Evolutionary conservation across 805 yeast genomes (phyloP).

Genomic region (Cyberlindnera sargentensis): DNA sequence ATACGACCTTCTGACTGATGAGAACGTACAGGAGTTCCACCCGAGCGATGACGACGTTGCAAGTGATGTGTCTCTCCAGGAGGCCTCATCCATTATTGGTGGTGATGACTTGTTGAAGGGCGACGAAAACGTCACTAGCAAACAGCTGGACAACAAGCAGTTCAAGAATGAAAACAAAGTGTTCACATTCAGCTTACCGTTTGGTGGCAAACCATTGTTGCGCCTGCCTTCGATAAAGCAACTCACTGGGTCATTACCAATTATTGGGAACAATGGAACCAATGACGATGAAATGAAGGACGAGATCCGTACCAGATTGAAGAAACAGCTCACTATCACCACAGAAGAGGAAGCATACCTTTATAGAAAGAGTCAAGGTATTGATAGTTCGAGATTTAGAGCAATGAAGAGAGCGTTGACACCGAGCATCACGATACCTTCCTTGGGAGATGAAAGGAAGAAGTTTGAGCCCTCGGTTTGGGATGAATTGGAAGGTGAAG

Average conservation of each 20-base stretch:
- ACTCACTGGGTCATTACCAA: constrained; percentile 13
- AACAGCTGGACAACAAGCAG: constrained; percentile 14
- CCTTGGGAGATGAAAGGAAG: constrained; percentile 16
- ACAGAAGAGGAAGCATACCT: constrained; percentile 58
- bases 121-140: constrained; percentile 7
- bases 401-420: constrained; percentile 63
- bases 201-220: constrained; percentile 27
- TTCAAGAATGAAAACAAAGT: constrained; percentile 25
- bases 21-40: too few relatives aligned
- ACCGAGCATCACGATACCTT: constrained; percentile 31
- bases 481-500: constrained; percentile 65
- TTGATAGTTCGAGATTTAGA: constrained; percentile 59
- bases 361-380: constrained; percentile 44
- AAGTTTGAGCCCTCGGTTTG: constrained; percentile 35
- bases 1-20: too few relatives aligned
- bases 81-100: background rate
- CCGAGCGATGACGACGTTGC: too few relatives aligned
- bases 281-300: constrained; percentile 10
- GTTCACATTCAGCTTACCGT: constrained; percentile 32
- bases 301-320: constrained; percentile 27
- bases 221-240: constrained; percentile 18
- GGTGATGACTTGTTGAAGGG: constrained; percentile 1
- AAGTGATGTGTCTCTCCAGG: background rate
- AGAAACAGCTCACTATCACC: constrained; percentile 49
- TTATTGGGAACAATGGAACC: constrained; percentile 13